A percentile compares a stretch with the other conserved stretches of the same genome.
These are phyloP conservation scores for Fragilariopsis cylindrus DNA, from an alignment of 108 stramenopile genomes.

Conservation along the genomic window DNA sequence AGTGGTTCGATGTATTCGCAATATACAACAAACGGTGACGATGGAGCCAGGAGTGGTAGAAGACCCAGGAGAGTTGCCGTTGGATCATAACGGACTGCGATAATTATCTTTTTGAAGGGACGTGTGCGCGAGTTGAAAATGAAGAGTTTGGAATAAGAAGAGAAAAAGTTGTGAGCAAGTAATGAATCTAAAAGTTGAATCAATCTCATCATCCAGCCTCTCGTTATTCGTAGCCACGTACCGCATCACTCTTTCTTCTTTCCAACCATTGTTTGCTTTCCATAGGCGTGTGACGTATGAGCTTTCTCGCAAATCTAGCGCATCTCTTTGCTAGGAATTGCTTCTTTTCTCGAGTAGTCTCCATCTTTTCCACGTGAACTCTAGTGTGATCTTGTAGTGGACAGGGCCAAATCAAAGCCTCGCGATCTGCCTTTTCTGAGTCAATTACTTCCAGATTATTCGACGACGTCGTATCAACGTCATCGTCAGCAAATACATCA, in stretches of 20 bases:
- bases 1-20: slow-evolving; percentile 88
- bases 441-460: slow-evolving; percentile 51
- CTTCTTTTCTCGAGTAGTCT: slow-evolving; percentile 36
- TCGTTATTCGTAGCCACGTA: not conserved
- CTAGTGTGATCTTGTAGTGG: slow-evolving; percentile 78
- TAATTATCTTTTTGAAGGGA: slow-evolving; percentile 37
- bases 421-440: slow-evolving; percentile 58
- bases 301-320: slow-evolving; percentile 72
- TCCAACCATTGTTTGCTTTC: slow-evolving; percentile 54
- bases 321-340: slow-evolving; percentile 80
- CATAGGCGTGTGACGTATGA: slow-evolving; percentile 60
- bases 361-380: slow-evolving; percentile 53
- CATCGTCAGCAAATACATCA: slow-evolving; percentile 57
- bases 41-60: slow-evolving; percentile 73
- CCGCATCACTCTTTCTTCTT: slow-evolving; percentile 60
- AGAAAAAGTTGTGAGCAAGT: not conserved
- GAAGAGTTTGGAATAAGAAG: not conserved
- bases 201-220: not conserved
- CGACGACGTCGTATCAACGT: slow-evolving; percentile 1
- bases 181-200: no score
- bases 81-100: slow-evolving; percentile 76
- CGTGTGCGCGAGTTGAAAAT: not conserved
- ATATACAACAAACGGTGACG: slow-evolving; percentile 87
- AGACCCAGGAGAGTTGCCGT: slow-evolving; percentile 60
- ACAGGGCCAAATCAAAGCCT: slow-evolving; percentile 65